These are phyloP conservation scores for Apiospora hydei DNA, from an alignment of 2,329 filamentous ascomycete genomes.

Conservation along the genomic window DNA sequence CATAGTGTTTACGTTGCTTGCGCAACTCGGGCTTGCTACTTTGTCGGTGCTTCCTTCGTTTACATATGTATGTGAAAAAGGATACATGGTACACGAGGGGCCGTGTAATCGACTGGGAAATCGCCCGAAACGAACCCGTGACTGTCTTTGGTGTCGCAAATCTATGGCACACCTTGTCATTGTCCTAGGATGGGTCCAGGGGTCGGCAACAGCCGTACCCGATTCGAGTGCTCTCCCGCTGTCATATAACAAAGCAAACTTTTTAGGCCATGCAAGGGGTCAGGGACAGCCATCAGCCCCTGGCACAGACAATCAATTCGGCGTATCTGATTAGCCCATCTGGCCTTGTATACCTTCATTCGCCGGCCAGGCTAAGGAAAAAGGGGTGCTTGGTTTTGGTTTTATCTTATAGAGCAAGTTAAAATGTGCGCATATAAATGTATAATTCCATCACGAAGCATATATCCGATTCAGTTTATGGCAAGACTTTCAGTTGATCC, in stretches of 20 bases:
- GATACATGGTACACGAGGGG: not conserved
- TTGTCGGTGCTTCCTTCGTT: not conserved
- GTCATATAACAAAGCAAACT: constrained; percentile 10
- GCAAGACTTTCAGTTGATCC: not conserved
- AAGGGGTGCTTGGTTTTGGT: not conserved
- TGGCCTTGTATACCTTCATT: not conserved
- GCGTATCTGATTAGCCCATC: not conserved
- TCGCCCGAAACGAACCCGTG: not conserved
- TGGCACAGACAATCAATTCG: not conserved
- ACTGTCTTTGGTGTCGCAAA: not conserved
- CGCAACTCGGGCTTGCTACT: not conserved
- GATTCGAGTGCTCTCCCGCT: not conserved
- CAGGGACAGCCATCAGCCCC: not conserved
- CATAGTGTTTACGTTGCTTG: not conserved
- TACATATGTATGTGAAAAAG: not conserved
- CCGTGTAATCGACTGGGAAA: not conserved
- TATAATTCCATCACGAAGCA: not conserved
- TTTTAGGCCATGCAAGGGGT: not conserved
- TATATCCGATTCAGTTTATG: not conserved
- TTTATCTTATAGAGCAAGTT: not conserved
- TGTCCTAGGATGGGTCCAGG: not conserved
- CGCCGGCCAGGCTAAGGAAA: not conserved
- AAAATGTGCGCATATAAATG: not conserved
- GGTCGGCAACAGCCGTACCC: constrained; percentile 5
- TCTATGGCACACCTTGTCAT: not conserved